These are phyloP conservation scores for Ceratobasidium sp. DNA, from an alignment of 1,284 basidiomycete genomes.

Conservation along the genomic window DNA sequence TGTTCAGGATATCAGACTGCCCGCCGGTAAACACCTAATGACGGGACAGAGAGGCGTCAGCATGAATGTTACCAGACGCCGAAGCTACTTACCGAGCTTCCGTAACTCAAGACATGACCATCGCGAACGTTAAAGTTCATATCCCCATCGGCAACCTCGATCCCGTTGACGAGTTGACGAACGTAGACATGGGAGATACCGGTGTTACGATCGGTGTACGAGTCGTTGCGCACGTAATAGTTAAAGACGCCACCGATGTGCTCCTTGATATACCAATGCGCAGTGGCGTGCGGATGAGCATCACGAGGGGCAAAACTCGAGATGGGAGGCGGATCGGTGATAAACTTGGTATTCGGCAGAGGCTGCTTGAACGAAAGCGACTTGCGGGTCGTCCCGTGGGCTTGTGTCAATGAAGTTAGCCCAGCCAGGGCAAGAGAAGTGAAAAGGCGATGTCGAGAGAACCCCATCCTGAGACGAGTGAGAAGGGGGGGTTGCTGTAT, in stretches of 20 bases:
- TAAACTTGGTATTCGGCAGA: slow-evolving; percentile 48
- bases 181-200: slow-evolving; percentile 86
- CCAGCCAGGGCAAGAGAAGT: background rate
- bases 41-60: slow-evolving; percentile 67
- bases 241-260: slow-evolving; percentile 47
- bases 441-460: background rate
- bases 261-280: slow-evolving; percentile 67
- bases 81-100: slow-evolving; percentile 13
- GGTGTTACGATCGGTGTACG: slow-evolving; percentile 82
- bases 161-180: slow-evolving; percentile 78
- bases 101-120: slow-evolving; percentile 21
- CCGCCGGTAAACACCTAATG: slow-evolving; percentile 45
- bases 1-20: background rate
- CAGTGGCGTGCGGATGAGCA: slow-evolving; percentile 49
- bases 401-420: background rate
- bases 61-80: slow-evolving; percentile 39
- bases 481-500: background rate
- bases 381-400: slow-evolving; percentile 45
- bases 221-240: slow-evolving; percentile 74
- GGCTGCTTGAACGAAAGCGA: slow-evolving; percentile 52
- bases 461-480: background rate
- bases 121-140: slow-evolving; percentile 79
- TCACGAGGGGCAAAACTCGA: slow-evolving; percentile 29
- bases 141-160: slow-evolving; percentile 88
- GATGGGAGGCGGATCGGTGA: slow-evolving; percentile 39